These are phyloP conservation scores for Trapa incisa DNA, from an alignment of 345 rosid species.

Conservation along the genomic window DNA sequence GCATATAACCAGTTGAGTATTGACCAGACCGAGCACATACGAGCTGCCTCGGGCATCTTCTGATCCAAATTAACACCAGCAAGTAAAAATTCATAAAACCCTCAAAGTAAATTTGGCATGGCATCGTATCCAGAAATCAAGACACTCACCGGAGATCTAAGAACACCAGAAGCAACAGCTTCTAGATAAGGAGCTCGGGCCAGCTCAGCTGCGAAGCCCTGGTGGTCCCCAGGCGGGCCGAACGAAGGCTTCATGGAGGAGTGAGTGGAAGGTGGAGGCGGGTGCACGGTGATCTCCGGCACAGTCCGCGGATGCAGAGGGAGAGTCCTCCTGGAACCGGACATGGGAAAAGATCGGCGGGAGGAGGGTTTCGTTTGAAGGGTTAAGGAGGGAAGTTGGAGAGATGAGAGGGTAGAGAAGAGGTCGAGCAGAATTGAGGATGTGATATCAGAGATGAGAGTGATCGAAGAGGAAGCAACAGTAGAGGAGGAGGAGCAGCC, in stretches of 20 bases:
- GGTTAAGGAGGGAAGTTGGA: constrained; percentile 3
- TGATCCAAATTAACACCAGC: no score
- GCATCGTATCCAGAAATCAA: no score
- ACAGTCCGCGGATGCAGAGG: constrained; percentile 15
- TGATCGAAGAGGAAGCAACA: neutral
- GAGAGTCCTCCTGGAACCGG: constrained; percentile 28
- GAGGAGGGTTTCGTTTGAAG: constrained; percentile 10
- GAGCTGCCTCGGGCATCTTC: no score
- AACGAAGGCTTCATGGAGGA: constrained; percentile 65
- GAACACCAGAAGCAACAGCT: no score
- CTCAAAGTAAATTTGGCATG: no score
- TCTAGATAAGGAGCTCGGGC: no score
- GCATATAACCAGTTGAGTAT: no score
- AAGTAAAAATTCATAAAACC: no score
- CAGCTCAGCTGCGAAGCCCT: constrained; percentile 39
- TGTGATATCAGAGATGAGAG: neutral
- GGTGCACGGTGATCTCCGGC: constrained; percentile 14
- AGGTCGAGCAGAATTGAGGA: neutral
- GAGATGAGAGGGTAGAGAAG: no score
- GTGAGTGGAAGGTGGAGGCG: constrained; percentile 28
- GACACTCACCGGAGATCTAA: no score
- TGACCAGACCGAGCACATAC: no score
- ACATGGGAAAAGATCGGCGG: constrained; percentile 20
- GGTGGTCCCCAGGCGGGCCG: constrained; percentile 55
- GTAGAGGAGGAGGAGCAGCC: neutral